Percentiles rank a stretch among this genome's conserved stretches.
phyloP scores from a whole-genome alignment of 805 yeast species.

The Yarrowia sp. region DNA sequence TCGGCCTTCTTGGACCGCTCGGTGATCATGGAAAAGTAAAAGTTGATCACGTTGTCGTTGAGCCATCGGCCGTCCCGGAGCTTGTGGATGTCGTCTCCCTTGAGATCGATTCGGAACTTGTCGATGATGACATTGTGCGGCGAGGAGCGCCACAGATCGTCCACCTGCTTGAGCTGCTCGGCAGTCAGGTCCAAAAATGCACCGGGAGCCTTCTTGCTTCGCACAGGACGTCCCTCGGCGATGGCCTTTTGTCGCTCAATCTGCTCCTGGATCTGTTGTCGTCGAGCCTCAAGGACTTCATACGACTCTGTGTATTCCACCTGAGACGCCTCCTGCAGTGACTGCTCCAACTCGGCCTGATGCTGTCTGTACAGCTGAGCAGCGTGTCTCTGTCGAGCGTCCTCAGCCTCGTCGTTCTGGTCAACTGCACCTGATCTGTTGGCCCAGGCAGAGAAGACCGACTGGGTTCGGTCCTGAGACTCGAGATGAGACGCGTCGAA shows the following conservation, averaged over 20 bases:
- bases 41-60: constrained; percentile 89
- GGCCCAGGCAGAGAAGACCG: constrained; percentile 14
- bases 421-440: background rate
- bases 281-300: constrained; percentile 29
- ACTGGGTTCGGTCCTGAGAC: constrained; percentile 8
- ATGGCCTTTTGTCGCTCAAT: constrained; percentile 33
- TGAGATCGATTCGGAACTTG: constrained; percentile 60
- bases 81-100: constrained; percentile 71
- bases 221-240: constrained; percentile 16
- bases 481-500: constrained; percentile 20
- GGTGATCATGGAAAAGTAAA: constrained; percentile 66
- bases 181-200: constrained; percentile 2
- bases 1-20: constrained; percentile 51
- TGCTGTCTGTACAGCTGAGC: constrained; percentile 7
- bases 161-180: constrained; percentile 23
- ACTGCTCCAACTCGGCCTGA: constrained; percentile 11
- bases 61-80: constrained; percentile 79
- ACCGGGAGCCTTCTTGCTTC: background rate
- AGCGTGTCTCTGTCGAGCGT: constrained; percentile 4
- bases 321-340: constrained; percentile 11
- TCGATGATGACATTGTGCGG: constrained; percentile 38
- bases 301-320: constrained; percentile 7
- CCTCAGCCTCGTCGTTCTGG: background rate
- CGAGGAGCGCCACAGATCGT: constrained; percentile 11
- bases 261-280: constrained; percentile 18